Conservation (phyloP, 345 rosid genomes). For the Turnera subulata region DNA sequence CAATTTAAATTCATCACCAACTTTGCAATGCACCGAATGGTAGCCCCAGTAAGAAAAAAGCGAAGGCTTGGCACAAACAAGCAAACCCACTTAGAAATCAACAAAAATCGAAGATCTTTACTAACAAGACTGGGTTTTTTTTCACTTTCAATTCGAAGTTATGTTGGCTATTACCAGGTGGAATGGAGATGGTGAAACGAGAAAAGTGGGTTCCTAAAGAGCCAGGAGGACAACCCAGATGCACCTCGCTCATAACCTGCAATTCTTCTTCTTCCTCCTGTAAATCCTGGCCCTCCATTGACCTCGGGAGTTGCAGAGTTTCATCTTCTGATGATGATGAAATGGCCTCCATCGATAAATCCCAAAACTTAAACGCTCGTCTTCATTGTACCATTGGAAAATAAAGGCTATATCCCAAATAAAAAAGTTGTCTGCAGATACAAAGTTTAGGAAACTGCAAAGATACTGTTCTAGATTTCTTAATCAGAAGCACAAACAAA, state of each 20-base stretch:
- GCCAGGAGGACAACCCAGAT: slow-evolving; percentile 70
- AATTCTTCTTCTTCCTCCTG: slow-evolving; percentile 20
- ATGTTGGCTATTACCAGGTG: slow-evolving; percentile 36
- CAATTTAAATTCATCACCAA: not conserved
- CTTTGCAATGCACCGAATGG: not conserved
- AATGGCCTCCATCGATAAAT: too few species aligned
- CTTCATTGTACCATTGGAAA: too few species aligned
- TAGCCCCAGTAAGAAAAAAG: not conserved
- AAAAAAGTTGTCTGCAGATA: too few species aligned
- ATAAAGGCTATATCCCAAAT: too few species aligned
- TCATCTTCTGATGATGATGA: not conserved
- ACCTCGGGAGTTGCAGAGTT: not conserved
- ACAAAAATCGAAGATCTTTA: not conserved
- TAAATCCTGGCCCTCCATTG: slow-evolving; percentile 12
- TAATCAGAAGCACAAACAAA: too few species aligned
- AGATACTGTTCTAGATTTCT: too few species aligned
- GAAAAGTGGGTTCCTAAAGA: slow-evolving; percentile 58
- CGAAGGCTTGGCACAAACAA: not conserved
- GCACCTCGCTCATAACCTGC: slow-evolving; percentile 85
- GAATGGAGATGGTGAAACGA: slow-evolving; percentile 52
- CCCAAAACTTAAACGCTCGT: not conserved
- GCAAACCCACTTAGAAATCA: not conserved
- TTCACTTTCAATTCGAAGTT: not conserved
- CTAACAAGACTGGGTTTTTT: not conserved
- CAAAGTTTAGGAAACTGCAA: too few species aligned